Base-by-base conservation (phyloP, 2,329 filamentous ascomycete species). In the Penicillium sp. region DNA sequence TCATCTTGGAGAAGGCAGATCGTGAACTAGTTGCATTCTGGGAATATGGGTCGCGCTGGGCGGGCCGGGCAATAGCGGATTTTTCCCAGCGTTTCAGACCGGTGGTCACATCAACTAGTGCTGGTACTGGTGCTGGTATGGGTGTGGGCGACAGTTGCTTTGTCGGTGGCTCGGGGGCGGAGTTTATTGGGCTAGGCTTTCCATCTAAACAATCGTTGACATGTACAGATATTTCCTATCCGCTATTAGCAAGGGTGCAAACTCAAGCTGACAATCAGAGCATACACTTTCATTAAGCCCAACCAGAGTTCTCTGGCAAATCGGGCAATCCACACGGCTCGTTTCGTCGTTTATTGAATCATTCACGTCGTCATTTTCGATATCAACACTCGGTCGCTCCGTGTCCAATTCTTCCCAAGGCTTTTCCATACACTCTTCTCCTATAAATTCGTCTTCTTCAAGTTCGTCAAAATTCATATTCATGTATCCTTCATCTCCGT, bases 131-230 rank as follows among this genome's bases (percentile, higher is more conserved):
- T 13, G 29, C 36, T 29, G 33, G 3, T 24, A 15, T 40, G 2
- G 41, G 13, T 10, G 15, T 40, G 2, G 41, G 13, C 9, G 15
- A 37, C 9, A 15, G 26, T 7, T 9, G 27, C 17, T 24, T 15
- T 29, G 5, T 9, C 30, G 21, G 13, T 27, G n/a, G 17, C 33
- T 26, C 10, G 20, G 32, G 13, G 7, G 46, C 17, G 62, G 36
- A n/a, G 3, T 8, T 12, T 67, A 81, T 12, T 88, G 86, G 81
- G 37, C 84, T 81, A 4, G 88, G 83, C 39, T 88, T 88, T 1
- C 91, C 91, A 68, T 99, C 94, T 2, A 99, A 79, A 71, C 94
- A 99, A 8, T 87, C 85, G 68, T 99, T 99, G 59, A 99, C 94
- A 70, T 99, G 94, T 2, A 87, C 75, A 6, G 88, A 89, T 8